Evolutionary conservation across 768 basidiomycete genomes (phyloP), one percentile per base, ranked within the genome.

Genomic region (Hirschioporus abietinus): DNA sequence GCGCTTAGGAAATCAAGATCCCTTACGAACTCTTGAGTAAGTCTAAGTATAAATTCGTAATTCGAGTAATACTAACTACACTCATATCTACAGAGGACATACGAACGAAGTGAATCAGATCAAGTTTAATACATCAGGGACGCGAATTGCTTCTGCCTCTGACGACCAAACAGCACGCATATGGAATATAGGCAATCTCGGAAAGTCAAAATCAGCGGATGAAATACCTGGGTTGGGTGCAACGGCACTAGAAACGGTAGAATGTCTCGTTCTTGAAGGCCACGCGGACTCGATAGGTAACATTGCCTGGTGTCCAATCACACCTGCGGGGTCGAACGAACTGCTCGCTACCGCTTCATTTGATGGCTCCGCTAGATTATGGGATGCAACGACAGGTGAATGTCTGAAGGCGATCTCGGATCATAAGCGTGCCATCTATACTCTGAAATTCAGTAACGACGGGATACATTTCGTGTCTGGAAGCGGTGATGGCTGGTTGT

Each of bases 101-200:
- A 79, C 78, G 23, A 83, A 87, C 66, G 93, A 95, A 74, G 82
- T 95, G 68, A 94, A 92, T 71, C 88, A 91, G 74, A 82, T 94
- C 63, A 88, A 86, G 73, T 85, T 83, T 69, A 93, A 90, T 68
- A 78, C 84, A 18, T 78, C 83, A n/a, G 78, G 83, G 42, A 91
- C 88, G 34, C 83, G 84, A 58, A 73, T 95, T 59, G 91, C 91
- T 15, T 90, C 91, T 6, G 92, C 91, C 74, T 92, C 93, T 0
- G 93, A 95, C 71, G 93, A 95, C 69, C 79, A 79, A 69, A 92
- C 91, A 0, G 88, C 90, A 23, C 86, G 89, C 42, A 83, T 94
- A 70, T 95, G 92, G 92, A 82, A 84, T 65, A 77, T 91, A 63
- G 84, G 84, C 64, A 80, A 81, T 63, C 70, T 86, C 24, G 74